Evolutionary conservation across 2,329 filamentous ascomycete genomes (phyloP), one percentile per base, ranked within the genome.

Genomic region (Ophiostoma angusticollis): DNA sequence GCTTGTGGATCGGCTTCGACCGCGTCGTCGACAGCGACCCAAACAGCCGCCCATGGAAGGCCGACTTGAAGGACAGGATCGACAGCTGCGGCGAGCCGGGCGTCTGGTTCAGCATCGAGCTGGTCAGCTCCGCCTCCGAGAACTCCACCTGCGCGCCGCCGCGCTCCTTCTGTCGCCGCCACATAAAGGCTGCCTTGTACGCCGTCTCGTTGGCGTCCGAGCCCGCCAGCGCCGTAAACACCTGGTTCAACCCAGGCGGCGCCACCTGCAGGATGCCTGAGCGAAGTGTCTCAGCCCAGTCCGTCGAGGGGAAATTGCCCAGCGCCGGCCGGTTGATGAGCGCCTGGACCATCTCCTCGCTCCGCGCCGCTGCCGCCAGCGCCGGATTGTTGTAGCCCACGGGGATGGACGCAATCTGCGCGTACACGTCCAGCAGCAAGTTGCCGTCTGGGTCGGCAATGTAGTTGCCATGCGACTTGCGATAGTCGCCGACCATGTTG

Each of bases 141-240:
- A 93, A 93, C 42, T 89, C 83, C 40, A 79, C 81, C 27, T 79
- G 60, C 32, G 74, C 66, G 7, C 84, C 84, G 49, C 85, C 85
- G 45, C 87, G 83, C 62, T 91, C 75, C 47, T 77, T 70, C 59
- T 85, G 82, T 35, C 83, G 78, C 54, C 80, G 79, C 72, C 80
- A 93, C 79, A 94, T 94, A 65, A 94, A 94, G 35, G 87, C 86
- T 8, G 86, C 86, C 66, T 94, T 94, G 74, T 85, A 94, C 31
- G 87, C 87, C 24, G 84, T 82, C 65, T 94, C 87, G 64, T 94
- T 94, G 61, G 86, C 86, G 54, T 94, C 86, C 16, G 84, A 93
- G 45, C 86, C 86, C 39, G 85, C 76, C 68, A 85, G 81, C 48
- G 80, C 84, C 14, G 86, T 94, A 65, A 93, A 93, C 50, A 94